Evolutionary conservation across 2,329 filamentous ascomycete species (phyloP), one percentile per base, ranked within the genome.

Genomic region (Fonsecaea pugnacius): DNA sequence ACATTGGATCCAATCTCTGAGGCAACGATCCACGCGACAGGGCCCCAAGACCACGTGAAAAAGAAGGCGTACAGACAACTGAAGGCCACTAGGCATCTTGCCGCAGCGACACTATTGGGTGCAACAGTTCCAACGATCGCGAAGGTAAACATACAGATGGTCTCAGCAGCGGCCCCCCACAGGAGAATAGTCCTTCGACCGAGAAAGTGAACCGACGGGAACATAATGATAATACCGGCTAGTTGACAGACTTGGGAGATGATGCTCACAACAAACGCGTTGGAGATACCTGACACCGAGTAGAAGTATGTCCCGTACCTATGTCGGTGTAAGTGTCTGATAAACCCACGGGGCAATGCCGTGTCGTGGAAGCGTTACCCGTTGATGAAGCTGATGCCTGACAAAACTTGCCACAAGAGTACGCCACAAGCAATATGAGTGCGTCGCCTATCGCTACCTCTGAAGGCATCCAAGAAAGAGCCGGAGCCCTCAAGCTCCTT

Each of bases 401-500:
- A 21, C 35, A 60, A 32, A 16, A 32, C 27, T 32, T 60, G 57
- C 9, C 40, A 30, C 27, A 33, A 27, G 9, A 52, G n/a, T 1
- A 52, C 14, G 5, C 46, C 16, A 46, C 32, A 30, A 2, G 72
- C 72, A 33, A 79, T 77, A 61, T 78, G 77, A 1, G 77, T 79
- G 2, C 78, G 75, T 0, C 78, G 75, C 12, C 72, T 67, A 30
- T 75, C 68, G 18, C 52, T 67, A 1, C 72, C 72, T 27, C 66
- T 67, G 57, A 74, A 73, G 58, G 71, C 72, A 46, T 75, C 73
- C 16, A 69, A 40, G 48, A 74, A 74, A 10, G 63, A 65, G 6
- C 69, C 67, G 6, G 69, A 69, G 1, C 57, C 58, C 5, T 69
- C 63, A 2, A 65, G 46, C 6, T 65, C 59, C 35, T 71, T 60